A percentile compares a stretch with the other conserved stretches of the same genome.
These are phyloP conservation scores for Coelastrella sp. DNA, from an alignment of 139 green algal genomes.

Conservation along the genomic window DNA sequence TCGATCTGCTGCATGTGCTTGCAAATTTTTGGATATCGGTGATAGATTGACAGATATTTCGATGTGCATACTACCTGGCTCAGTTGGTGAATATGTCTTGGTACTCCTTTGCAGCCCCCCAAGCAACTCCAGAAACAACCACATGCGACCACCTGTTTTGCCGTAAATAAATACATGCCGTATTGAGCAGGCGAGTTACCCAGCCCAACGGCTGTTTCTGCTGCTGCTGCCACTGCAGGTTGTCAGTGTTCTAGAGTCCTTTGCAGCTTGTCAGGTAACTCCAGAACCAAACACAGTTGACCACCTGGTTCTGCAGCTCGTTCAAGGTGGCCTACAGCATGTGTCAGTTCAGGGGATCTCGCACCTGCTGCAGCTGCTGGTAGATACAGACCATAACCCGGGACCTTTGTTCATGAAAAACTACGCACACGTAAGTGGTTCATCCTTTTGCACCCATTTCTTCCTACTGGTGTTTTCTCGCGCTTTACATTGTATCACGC, in stretches of 20 bases:
- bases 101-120: no score
- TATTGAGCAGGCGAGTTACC: neutral
- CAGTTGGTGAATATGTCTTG: no score
- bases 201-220: neutral
- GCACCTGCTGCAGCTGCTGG: conserved; percentile 24
- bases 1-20: no score
- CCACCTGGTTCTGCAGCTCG: conserved; percentile 36
- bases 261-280: neutral
- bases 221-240: conserved; percentile 35
- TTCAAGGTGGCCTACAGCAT: conserved; percentile 19
- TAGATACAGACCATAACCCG: conserved; percentile 8
- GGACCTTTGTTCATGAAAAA: conserved; percentile 22
- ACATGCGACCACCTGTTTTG: no score
- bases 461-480: no score
- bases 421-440: conserved; percentile 24
- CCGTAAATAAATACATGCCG: neutral
- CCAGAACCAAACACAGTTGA: conserved; percentile 4
- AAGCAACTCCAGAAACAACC: no score
- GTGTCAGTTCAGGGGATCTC: neutral
- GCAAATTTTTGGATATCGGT: no score
- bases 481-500: no score
- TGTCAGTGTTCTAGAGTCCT: conserved; percentile 13
- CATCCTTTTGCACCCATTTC: neutral
- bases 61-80: no score
- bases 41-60: no score